Evolutionary conservation across 768 basidiomycete genomes (phyloP), one percentile per base, ranked within the genome.

Genomic region (Boletus fagicola): DNA sequence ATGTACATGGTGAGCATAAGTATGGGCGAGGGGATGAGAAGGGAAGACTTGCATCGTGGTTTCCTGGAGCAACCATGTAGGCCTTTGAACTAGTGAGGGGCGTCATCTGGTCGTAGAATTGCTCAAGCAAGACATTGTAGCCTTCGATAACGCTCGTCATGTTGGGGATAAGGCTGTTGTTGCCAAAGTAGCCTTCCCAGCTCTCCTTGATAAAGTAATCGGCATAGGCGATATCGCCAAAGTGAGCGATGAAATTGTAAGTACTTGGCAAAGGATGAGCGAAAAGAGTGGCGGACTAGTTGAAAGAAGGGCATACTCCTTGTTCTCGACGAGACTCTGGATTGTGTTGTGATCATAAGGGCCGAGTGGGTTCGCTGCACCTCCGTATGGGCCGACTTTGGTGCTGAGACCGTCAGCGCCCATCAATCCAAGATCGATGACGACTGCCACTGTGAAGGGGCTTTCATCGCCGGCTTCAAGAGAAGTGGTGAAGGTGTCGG

Each of bases 181-280:
- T 70, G 5, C 68, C 68, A 43, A 69, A 69, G 54, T 69, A 70
- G 28, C 68, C 68, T 46, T 69, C 12, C 68, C 68, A 69, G n/a
- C 68, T 69, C 40, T 69, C 68, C 15, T 59, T 62, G 44, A 69
- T 66, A 20, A 69, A 68, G 55, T 70, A 70, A 51, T 70, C 68
- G 6, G 68, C 40, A 28, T 68, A 69, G 10, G 68, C 66, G 10
- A 70, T 59, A 47, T 62, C 68, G 5, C 68, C 68, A 11, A 48
- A 61, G 28, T 69, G 68, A 49, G 64, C 68, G 6, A 70, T 53
- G 42, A 68, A 69, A 4, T 70, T 61, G 20, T 50, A 69, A 11
- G 68, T 68, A 16, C 66, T 69, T n/a, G 2, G 12, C 6, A 20
- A 16, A 13, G 16, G 10, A 31, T 68, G 38, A 64, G 35, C n/a